Conservation (phyloP, 1,284 basidiomycete genomes). For the Volvariella volvacea region DNA sequence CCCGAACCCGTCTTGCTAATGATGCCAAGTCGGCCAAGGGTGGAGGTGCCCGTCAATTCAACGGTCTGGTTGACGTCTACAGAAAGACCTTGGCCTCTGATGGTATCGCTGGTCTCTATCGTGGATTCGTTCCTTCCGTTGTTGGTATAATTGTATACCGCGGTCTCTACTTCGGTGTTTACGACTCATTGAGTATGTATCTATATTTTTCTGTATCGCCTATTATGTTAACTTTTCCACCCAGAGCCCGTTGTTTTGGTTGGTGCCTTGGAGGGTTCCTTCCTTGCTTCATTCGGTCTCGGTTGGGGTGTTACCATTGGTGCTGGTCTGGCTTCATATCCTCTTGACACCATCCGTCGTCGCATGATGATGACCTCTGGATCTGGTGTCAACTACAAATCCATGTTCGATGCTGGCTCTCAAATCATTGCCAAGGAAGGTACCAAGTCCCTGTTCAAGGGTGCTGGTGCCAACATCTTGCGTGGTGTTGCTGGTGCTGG, state of each 20-base stretch:
- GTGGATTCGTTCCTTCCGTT: conserved; percentile 92
- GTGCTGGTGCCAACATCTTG: conserved; percentile 96
- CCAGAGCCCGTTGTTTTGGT: conserved; percentile 87
- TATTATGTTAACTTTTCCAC: conserved; percentile 6
- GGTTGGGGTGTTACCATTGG: conserved; percentile 94
- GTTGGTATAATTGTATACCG: conserved; percentile 96
- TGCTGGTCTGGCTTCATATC: conserved; percentile 94
- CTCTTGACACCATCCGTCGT: conserved; percentile 93
- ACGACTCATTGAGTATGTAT: conserved; percentile 70
- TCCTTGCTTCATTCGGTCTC: conserved; percentile 86
- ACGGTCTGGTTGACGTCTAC: conserved; percentile 93
- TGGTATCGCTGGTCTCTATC: conserved; percentile 88
- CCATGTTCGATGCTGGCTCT: conserved; percentile 81
- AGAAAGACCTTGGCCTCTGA: conserved; percentile 88
- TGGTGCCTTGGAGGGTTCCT: conserved; percentile 83
- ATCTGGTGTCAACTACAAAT: conserved; percentile 82
- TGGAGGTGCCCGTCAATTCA: conserved; percentile 92
- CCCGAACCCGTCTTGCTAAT: conserved; percentile 96
- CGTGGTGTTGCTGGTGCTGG: conserved; percentile 98
- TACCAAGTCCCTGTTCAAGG: conserved; percentile 86
- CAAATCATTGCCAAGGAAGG: conserved; percentile 92
- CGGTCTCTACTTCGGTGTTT: conserved; percentile 94
- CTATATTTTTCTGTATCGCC: background rate
- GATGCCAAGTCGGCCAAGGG: conserved; percentile 91
- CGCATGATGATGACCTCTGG: conserved; percentile 96